These are phyloP conservation scores for Kodamaea sp. DNA, from an alignment of 1,139 yeast species.

Conservation along the genomic window DNA sequence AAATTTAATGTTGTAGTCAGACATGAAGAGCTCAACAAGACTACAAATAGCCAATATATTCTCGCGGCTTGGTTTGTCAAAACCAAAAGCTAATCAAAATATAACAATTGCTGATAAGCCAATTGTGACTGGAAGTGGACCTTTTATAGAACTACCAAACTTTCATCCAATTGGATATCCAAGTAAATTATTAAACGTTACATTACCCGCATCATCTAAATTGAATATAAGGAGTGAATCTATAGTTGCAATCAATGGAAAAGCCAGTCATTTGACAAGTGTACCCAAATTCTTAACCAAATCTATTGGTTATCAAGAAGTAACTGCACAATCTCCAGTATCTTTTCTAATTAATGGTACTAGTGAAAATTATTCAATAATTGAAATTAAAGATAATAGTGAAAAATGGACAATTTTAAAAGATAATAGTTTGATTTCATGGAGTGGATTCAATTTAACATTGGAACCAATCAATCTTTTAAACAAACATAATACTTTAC, in stretches of 20 bases:
- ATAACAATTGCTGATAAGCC: conserved; percentile 11
- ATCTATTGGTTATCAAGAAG: conserved; percentile 23
- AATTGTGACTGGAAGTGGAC: conserved; percentile 35
- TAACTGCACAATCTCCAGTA: conserved; percentile 22
- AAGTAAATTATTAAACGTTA: conserved; percentile 30
- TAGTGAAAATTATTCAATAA: conserved; percentile 22
- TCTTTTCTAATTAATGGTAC: conserved; percentile 33
- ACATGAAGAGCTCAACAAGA: not conserved
- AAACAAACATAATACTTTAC: conserved; percentile 7
- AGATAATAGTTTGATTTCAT: conserved; percentile 16
- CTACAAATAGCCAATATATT: not conserved
- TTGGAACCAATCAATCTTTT: conserved; percentile 9
- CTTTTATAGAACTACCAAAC: conserved; percentile 37
- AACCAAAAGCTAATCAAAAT: not conserved
- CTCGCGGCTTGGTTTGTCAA: conserved; percentile 1
- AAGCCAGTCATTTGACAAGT: conserved; percentile 19
- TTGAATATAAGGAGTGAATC: conserved; percentile 32
- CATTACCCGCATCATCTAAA: conserved; percentile 33
- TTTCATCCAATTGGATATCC: conserved; percentile 33
- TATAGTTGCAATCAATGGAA: conserved; percentile 36
- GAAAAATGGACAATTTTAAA: conserved; percentile 17
- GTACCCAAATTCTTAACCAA: conserved; percentile 14
- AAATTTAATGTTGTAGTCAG: not conserved
- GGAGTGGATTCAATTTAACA: conserved; percentile 19
- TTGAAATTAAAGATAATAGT: conserved; percentile 15